phyloP scores from a whole-genome alignment of 2,329 filamentous ascomycete genomes.

The Aureobasidium sp. region DNA sequence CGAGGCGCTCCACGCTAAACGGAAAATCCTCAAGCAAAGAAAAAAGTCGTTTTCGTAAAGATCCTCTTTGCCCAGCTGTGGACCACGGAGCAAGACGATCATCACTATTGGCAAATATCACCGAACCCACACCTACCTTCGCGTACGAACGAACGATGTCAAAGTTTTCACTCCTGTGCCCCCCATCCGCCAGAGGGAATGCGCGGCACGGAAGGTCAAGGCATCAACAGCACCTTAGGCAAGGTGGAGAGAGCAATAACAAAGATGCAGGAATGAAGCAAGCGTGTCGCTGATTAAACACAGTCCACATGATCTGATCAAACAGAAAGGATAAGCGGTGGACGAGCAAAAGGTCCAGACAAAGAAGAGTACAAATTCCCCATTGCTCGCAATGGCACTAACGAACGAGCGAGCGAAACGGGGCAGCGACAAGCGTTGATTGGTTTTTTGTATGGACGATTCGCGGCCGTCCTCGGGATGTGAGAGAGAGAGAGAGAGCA shows the following conservation, averaged over 20 bases:
- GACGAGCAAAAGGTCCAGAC: background rate
- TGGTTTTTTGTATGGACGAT: slow-evolving; percentile 5
- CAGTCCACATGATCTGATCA: slow-evolving; percentile 2
- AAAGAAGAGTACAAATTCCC: slow-evolving; percentile 7
- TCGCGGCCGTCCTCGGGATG: slow-evolving; percentile 2
- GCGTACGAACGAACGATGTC: background rate
- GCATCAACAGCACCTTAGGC: background rate
- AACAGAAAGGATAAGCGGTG: background rate
- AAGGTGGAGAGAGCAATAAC: slow-evolving; percentile 11
- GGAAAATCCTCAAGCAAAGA: background rate
- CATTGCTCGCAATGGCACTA: slow-evolving; percentile 1
- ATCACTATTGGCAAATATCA: background rate
- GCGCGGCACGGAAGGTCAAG: background rate
- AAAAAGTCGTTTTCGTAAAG: slow-evolving; percentile 5
- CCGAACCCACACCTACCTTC: slow-evolving; percentile 1
- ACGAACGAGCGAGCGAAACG: slow-evolving; percentile 5
- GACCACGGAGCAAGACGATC: background rate
- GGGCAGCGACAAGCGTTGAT: slow-evolving; percentile 10
- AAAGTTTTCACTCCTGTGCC: background rate
- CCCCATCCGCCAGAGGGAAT: background rate
- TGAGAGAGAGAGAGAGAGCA: background rate
- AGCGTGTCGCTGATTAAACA: background rate
- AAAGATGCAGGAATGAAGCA: slow-evolving; percentile 7
- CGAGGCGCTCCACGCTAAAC: slow-evolving; percentile 2
- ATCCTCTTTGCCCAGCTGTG: background rate